Conservation (phyloP, 768 basidiomycete genomes). For the Pulveroboletus sp. region DNA sequence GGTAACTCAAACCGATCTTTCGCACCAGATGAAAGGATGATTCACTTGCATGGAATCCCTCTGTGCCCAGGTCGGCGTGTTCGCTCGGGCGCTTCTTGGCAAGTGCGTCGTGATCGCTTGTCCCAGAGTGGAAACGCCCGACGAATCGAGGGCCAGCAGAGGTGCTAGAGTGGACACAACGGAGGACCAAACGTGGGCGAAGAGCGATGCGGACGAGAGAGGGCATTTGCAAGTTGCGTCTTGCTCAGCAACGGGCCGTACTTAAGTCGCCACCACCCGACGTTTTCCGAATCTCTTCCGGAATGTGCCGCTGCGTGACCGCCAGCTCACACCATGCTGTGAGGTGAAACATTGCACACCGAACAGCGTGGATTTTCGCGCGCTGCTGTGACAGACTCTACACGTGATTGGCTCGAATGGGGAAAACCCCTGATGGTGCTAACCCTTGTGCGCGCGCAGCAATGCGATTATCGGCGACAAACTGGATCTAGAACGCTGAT, state of each 20-base stretch:
- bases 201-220: constrained; percentile 9
- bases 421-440: not conserved
- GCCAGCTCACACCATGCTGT: not conserved
- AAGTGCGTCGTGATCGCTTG: constrained; percentile 20
- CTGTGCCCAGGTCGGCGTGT: constrained; percentile 27
- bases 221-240: constrained; percentile 14
- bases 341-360: too few relatives aligned
- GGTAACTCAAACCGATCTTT: not conserved
- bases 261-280: constrained; percentile 22
- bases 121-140: constrained; percentile 25
- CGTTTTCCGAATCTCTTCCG: constrained; percentile 24
- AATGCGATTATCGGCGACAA: constrained; percentile 10
- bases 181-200: constrained; percentile 13
- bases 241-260: constrained; percentile 3
- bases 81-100: constrained; percentile 22
- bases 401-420: not conserved
- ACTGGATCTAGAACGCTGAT: constrained; percentile 9
- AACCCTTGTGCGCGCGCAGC: not conserved
- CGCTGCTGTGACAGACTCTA: too few relatives aligned
- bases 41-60: constrained; percentile 36
- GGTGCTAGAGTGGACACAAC: not conserved
- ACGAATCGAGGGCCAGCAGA: constrained; percentile 1
- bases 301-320: constrained; percentile 13
- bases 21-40: not conserved
- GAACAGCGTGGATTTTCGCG: too few relatives aligned